A percentile compares a stretch with the other conserved stretches of the same genome.
phyloP scores from a whole-genome alignment of 768 basidiomycete species.

The Trametes coccinea region DNA sequence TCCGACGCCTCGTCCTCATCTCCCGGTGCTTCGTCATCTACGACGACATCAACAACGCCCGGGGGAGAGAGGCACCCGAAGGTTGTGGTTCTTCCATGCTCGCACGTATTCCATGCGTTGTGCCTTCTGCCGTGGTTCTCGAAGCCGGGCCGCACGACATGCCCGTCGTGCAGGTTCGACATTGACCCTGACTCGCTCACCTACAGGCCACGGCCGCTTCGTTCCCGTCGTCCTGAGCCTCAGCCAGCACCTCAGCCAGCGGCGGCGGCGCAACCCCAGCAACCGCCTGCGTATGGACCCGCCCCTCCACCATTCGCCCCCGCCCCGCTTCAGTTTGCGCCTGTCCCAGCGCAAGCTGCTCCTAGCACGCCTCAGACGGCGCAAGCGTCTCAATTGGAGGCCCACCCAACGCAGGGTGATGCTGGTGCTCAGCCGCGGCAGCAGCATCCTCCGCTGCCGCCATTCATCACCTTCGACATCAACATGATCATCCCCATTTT shows the following conservation, averaged over 20 bases:
- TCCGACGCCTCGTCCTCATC: slow-evolving; percentile 1
- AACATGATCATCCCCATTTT: slow-evolving; percentile 26
- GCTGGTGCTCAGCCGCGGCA: slow-evolving; percentile 1
- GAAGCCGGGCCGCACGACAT: slow-evolving; percentile 74
- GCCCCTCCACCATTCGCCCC: slow-evolving; percentile 5
- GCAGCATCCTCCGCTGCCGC: slow-evolving; percentile 5
- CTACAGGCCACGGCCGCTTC: slow-evolving; percentile 28
- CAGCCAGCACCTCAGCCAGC: slow-evolving; percentile 1
- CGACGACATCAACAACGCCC: slow-evolving; percentile 16
- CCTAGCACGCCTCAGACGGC: not conserved
- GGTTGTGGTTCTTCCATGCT: slow-evolving; percentile 74
- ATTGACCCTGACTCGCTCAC: slow-evolving; percentile 80
- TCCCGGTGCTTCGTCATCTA: slow-evolving; percentile 12
- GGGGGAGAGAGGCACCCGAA: slow-evolving; percentile 32
- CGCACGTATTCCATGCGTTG: slow-evolving; percentile 78
- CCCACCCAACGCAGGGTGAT: not conserved
- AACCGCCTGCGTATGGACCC: slow-evolving; percentile 3
- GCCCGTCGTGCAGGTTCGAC: slow-evolving; percentile 82
- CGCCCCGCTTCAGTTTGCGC: slow-evolving; percentile 2
- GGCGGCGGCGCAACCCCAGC: slow-evolving; percentile 4
- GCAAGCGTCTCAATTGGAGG: not conserved
- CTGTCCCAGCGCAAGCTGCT: not conserved
- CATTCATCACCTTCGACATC: slow-evolving; percentile 26
- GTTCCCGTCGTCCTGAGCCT: slow-evolving; percentile 9
- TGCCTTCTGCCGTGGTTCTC: slow-evolving; percentile 86